Conservation (phyloP, 176 grass and related monocot species). For the Carex pumila region DNA sequence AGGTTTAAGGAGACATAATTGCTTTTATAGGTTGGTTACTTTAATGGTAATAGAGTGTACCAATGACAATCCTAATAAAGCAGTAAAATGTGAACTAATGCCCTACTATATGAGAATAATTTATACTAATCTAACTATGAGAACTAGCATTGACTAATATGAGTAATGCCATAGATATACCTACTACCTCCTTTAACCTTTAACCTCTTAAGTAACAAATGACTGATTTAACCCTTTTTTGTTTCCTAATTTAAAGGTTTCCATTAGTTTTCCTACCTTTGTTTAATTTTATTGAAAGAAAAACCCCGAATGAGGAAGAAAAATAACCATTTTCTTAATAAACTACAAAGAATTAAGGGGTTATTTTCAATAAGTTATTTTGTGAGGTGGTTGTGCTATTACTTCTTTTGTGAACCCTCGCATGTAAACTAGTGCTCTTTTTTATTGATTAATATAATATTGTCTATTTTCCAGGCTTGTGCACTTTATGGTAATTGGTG, state of each 20-base stretch:
- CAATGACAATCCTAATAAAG: not conserved
- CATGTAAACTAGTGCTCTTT: not conserved
- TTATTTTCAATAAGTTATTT: not conserved
- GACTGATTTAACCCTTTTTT: not conserved
- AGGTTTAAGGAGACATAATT: not conserved
- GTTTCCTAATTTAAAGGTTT: not conserved
- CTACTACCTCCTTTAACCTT: not conserved
- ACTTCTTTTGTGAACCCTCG: not conserved
- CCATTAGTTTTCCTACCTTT: not conserved
- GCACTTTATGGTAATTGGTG: conserved; percentile 94
- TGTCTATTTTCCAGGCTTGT: conserved; percentile 48
- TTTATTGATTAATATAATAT: not conserved
- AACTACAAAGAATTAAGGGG: not conserved
- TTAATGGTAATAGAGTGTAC: not conserved
- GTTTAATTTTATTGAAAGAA: not conserved
- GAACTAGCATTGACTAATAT: not conserved
- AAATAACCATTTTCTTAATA: not conserved
- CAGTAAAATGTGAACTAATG: not conserved
- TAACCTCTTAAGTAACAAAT: not conserved
- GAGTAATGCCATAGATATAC: not conserved
- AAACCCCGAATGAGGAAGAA: not conserved
- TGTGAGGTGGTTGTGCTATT: too few relatives aligned
- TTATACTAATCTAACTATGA: not conserved
- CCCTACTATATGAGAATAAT: not conserved
- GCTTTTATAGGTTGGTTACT: not conserved